These are phyloP conservation scores for Gilbertella persicaria DNA, from an alignment of 371 early-diverging fungal species.

Conservation along the genomic window DNA sequence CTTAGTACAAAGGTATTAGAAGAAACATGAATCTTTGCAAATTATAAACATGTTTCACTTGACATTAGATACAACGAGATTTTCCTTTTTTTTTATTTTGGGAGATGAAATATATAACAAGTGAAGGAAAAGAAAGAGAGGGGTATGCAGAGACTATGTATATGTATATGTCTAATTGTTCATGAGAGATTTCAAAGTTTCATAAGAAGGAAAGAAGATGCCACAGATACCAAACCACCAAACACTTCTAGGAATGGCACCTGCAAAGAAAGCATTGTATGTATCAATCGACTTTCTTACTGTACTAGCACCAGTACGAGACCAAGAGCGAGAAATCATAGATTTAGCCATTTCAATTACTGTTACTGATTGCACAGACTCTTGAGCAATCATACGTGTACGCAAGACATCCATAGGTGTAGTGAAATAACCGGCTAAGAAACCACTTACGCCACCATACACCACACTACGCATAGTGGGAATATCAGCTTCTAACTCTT, in stretches of 20 bases:
- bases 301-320: slow-evolving; percentile 5
- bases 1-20: too few species aligned
- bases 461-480: slow-evolving; percentile 69
- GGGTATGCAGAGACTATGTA: background rate
- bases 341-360: slow-evolving; percentile 29
- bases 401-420: slow-evolving; percentile 84
- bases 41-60: too few species aligned
- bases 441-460: slow-evolving; percentile 81
- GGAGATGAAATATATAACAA: too few species aligned
- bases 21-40: too few species aligned
- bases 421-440: slow-evolving; percentile 78
- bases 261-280: slow-evolving; percentile 60
- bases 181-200: slow-evolving; percentile 59
- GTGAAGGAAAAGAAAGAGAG: too few species aligned
- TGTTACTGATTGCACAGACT: slow-evolving; percentile 20
- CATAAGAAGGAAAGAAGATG: slow-evolving; percentile 80
- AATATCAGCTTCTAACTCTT: slow-evolving; percentile 63
- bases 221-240: slow-evolving; percentile 86
- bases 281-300: slow-evolving; percentile 11
- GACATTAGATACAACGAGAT: too few species aligned
- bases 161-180: slow-evolving; percentile 5
- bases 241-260: slow-evolving; percentile 63
- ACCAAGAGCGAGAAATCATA: slow-evolving; percentile 22
- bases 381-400: slow-evolving; percentile 76
- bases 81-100: too few species aligned